Base-by-base conservation (phyloP, 108 stramenopile species). In the Bacterosira constricta region DNA sequence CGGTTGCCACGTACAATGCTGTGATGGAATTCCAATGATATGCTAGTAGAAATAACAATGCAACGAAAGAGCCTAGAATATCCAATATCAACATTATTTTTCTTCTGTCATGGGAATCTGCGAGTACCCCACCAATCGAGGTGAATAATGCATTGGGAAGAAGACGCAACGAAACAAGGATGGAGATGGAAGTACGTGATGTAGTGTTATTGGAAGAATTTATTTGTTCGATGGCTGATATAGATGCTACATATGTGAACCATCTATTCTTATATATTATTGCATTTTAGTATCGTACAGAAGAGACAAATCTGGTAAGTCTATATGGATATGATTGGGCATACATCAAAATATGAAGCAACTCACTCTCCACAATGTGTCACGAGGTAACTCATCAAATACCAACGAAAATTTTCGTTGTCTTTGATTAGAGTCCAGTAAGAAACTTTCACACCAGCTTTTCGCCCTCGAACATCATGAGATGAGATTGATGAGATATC, bases 321-420 rank as follows among this genome's bases (percentile, higher is more conserved):
- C 8, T 12, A 56, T 12, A 32, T 26, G 18, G 31, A 34, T 35
- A 46, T n/a, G n/a, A n/a, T n/a, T n/a, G n/a, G n/a, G n/a, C n/a
- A 49, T 36, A 39, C 17, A 41, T 15, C n/a, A 29, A 55, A 57
- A 17, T 3, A 68, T 32, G 4, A 34, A 39, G 77, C 71, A 53
- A 90, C 53, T 86, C 85, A 91, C 63, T 92, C 91, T 38, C 91
- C 91, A 21, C 68, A 63, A 59, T 64, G 26, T 1, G 83, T 88
- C n/a, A 82, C 70, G 10, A 85, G 31, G 76, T 86, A 86, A 37
- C 78, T 80, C 41, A 57, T 12, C n/a, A 88, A 25, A 69, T 72
- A 90, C 44, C 73, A 82, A 38, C 86, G 75, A 36, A 73, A 90
- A 9, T 72, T 55, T 1, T 69, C 26, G 45, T 87, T 85, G 30